Base-by-base conservation (phyloP, 2,329 filamentous ascomycete species). In the Keithomyces neogunnii region DNA sequence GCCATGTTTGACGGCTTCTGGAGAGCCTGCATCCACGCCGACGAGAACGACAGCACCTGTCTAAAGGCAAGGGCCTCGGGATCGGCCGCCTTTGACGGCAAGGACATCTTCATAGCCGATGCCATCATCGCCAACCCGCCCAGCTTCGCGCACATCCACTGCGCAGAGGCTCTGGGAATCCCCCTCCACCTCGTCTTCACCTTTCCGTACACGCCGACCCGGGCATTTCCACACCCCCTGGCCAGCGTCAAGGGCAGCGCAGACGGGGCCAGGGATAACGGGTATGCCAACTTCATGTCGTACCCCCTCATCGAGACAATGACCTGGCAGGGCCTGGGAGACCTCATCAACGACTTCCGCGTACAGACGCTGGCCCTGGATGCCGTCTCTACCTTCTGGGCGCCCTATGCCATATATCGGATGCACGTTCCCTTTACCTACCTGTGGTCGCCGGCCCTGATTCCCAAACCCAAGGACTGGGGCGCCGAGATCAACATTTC, bases 141-240 rank as follows among this genome's bases (percentile, higher is more conserved):
- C 0, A 85, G 80, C 55, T 89, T 91, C 65, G 86, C 85, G 0
- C 87, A 90, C 61, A 74, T 90, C 1, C 87, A 90, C 66, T 89
- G 87, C 56, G 88, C 88, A 0, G 87, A 93, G 66, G 82, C 85
- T 29, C 66, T 92, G 28, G 87, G 87, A 0, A 81, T 91, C 19
- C 88, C 88, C 0, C 66, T 92, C 3, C 86, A 91, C 62, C 71
- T 96, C 55, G 93, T 95, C 85, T 96, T 96, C 65, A 96, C 90
- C 53, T 86, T 91, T 52, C 88, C 88, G 0, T 91, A 88, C 60
- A 87, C 82, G 0, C 86, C 87, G 0, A 91, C 88, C 0, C 77
- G 83, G 51, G 76, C 80, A 0, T 92, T 92, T 56, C 86, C 87
- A 0, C 88, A 92, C 62, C 88, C 88, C 0, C 65, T 92, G 47